Evolutionary conservation across 2,329 filamentous ascomycete species (phyloP).

Genomic region (Chalaropsis ovoidea): DNA sequence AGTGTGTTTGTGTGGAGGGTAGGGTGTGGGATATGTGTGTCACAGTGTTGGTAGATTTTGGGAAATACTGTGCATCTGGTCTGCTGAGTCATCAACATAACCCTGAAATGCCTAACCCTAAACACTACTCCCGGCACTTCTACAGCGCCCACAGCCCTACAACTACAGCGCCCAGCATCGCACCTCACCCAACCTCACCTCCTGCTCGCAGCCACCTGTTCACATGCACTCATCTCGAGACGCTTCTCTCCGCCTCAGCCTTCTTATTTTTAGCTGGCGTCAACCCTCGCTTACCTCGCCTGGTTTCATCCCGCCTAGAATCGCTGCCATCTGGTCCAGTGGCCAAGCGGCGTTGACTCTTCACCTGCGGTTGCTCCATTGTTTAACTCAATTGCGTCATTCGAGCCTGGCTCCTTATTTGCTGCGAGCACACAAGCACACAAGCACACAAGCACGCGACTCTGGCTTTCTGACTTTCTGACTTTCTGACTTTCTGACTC

Average conservation of each 20-base stretch:
- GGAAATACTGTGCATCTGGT: rapidly evolving
- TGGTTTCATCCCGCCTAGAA: not conserved
- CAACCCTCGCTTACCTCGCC: not conserved
- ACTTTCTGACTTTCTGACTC: too few species aligned
- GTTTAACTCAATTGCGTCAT: constrained; percentile 24
- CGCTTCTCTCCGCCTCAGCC: too few species aligned
- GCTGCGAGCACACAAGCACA: constrained; percentile 3
- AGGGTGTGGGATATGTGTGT: too few species aligned
- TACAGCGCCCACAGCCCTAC: not conserved
- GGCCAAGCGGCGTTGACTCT: constrained; percentile 13
- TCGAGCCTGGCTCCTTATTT: constrained; percentile 18
- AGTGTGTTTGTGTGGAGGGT: not conserved
- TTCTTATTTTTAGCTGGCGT: not conserved
- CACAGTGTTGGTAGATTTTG: not conserved
- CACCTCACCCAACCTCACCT: too few species aligned
- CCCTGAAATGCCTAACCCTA: too few species aligned
- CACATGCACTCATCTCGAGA: not conserved
- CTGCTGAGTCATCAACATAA: not conserved
- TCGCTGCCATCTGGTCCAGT: not conserved
- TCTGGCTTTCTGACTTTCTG: too few species aligned
- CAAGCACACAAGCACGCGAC: constrained; percentile 10
- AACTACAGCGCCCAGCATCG: not conserved
- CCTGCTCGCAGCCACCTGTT: constrained; percentile 2
- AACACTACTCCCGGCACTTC: too few species aligned
- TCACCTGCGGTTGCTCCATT: constrained; percentile 1